These are phyloP conservation scores for Phaeosphaeria sp. DNA, from an alignment of 2,329 filamentous ascomycete genomes.

Conservation along the genomic window DNA sequence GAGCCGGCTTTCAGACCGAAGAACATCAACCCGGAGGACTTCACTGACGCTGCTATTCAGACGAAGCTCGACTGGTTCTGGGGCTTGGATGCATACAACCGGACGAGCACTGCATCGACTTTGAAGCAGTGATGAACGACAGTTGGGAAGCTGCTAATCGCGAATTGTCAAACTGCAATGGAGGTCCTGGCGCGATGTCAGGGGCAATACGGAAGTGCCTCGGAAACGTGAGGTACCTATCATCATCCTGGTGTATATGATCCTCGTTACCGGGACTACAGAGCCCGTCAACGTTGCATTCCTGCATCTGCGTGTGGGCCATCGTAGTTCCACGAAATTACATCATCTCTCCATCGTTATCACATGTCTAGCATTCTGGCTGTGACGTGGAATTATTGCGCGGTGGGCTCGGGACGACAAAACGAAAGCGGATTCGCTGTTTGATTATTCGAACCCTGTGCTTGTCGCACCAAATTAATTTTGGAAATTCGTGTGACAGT, in stretches of 20 bases:
- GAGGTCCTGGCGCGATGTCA: not conserved
- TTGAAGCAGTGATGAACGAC: not conserved
- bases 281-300: not conserved
- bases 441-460: too few relatives aligned
- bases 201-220: not conserved
- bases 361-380: not conserved
- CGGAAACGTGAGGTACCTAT: not conserved
- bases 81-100: constrained; percentile 39
- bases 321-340: not conserved
- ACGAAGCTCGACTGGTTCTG: constrained; percentile 41
- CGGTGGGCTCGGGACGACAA: not conserved
- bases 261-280: not conserved
- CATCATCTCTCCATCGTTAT: not conserved
- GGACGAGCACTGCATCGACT: not conserved
- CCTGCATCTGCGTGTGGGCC: not conserved
- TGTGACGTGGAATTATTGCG: not conserved
- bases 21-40: constrained; percentile 29
- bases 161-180: not conserved
- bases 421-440: too few relatives aligned
- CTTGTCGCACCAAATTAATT: not conserved
- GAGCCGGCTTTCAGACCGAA: constrained; percentile 36
- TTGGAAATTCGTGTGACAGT: not conserved
- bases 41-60: constrained; percentile 31
- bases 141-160: not conserved
- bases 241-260: not conserved